These are phyloP conservation scores for Mortierella claussenii DNA, from an alignment of 192 early-diverging fungal species.

Conservation along the genomic window DNA sequence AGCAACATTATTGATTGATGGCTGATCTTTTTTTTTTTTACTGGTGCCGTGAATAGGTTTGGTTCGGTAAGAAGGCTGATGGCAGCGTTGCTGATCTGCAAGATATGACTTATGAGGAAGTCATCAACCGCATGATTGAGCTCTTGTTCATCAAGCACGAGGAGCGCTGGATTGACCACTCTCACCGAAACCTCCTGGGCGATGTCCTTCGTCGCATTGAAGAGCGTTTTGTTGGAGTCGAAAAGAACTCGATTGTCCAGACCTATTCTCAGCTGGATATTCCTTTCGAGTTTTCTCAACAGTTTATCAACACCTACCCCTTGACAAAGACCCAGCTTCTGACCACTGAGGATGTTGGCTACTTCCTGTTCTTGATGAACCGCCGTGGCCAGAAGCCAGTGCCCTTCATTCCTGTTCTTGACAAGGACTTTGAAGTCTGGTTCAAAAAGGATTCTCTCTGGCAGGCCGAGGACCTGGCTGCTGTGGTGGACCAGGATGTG, in stretches of 20 bases:
- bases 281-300: conserved; percentile 71
- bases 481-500: conserved; percentile 86
- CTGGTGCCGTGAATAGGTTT: conserved; percentile 65
- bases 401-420: conserved; percentile 88
- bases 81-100: conserved; percentile 82
- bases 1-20: neutral
- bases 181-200: conserved; percentile 74
- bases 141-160: conserved; percentile 80
- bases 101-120: conserved; percentile 95
- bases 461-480: conserved; percentile 89
- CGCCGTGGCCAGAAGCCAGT: conserved; percentile 88
- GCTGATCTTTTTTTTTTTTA: neutral
- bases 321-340: conserved; percentile 75
- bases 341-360: conserved; percentile 86
- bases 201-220: conserved; percentile 88
- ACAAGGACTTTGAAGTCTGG: conserved; percentile 89
- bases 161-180: conserved; percentile 81
- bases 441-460: conserved; percentile 92
- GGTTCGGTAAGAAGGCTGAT: conserved; percentile 90
- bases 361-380: conserved; percentile 80
- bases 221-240: conserved; percentile 81
- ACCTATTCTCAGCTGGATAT: conserved; percentile 68
- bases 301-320: conserved; percentile 77
- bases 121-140: conserved; percentile 82
- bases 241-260: conserved; percentile 71